phyloP scores from a whole-genome alignment of 176 grass and related monocot species.

The Alloteropsis semialata region DNA sequence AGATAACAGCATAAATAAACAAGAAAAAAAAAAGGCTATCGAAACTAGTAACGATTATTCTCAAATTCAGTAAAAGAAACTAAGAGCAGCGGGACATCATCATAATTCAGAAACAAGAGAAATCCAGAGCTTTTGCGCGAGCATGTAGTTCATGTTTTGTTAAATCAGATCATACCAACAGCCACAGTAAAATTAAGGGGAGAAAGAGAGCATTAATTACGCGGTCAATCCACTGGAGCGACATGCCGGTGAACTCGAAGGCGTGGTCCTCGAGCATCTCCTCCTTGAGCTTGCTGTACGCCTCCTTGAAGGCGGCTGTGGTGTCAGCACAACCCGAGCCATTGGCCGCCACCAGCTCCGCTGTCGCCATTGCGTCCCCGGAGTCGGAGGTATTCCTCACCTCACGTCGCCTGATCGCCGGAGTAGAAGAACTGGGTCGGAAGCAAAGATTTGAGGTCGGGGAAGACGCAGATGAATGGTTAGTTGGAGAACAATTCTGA shows the following conservation, averaged over 20 bases:
- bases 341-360: constrained; percentile 31
- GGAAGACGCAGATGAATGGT: too few relatives aligned
- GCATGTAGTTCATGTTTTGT: not conserved
- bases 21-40: constrained; percentile 4
- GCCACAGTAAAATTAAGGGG: not conserved
- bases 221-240: constrained; percentile 86
- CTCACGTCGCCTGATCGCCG: not conserved
- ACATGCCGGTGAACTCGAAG: constrained; percentile 93
- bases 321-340: constrained; percentile 33
- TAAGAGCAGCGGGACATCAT: too few relatives aligned
- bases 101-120: too few relatives aligned
- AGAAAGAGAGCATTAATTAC: constrained; percentile 42
- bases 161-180: constrained; percentile 4
- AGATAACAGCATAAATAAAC: constrained; percentile 38
- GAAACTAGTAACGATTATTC: too few relatives aligned
- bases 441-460: too few relatives aligned
- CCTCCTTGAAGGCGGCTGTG: constrained; percentile 55
- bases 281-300: constrained; percentile 68
- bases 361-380: constrained; percentile 13
- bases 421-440: too few relatives aligned
- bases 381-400: not conserved
- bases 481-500: too few relatives aligned
- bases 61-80: constrained; percentile 13
- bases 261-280: constrained; percentile 87
- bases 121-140: too few relatives aligned